These are phyloP conservation scores for Lagenidium sp. DNA, from an alignment of 352 stramenopile species.

Conservation along the genomic window DNA sequence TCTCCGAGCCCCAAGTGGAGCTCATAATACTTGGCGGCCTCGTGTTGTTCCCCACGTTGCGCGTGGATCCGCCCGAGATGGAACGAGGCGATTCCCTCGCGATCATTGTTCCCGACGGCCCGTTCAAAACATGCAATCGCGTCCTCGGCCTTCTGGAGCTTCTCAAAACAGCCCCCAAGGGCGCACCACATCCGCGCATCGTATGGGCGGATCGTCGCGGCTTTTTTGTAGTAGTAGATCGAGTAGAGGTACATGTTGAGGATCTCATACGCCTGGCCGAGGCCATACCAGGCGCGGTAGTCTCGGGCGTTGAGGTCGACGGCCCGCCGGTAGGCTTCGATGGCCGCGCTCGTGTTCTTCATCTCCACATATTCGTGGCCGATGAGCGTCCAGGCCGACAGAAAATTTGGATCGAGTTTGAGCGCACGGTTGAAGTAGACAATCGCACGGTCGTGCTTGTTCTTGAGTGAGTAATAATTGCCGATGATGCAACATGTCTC, in stretches of 20 bases:
- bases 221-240: constrained; percentile 98
- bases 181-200: constrained; percentile 98
- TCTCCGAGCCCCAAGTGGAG: constrained; percentile 48
- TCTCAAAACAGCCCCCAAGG: constrained; percentile 84
- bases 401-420: constrained; percentile 91
- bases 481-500: constrained; percentile 98
- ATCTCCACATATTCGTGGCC: constrained; percentile 99
- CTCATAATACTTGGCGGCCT: constrained; percentile 68
- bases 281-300: constrained; percentile 97
- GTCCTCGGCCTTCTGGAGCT: constrained; percentile 58
- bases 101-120: constrained; percentile 66
- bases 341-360: constrained; percentile 96
- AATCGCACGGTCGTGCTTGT: constrained; percentile 95
- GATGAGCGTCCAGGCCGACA: constrained; percentile 97
- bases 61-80: constrained; percentile 55
- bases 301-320: constrained; percentile 90
- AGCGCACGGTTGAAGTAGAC: constrained; percentile 96
- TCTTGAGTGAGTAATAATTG: constrained; percentile 87
- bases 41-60: constrained; percentile 30
- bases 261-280: constrained; percentile 98
- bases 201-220: constrained; percentile 91
- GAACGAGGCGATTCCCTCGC: constrained; percentile 65
- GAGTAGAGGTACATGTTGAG: constrained; percentile 98
- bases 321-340: constrained; percentile 94
- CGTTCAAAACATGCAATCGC: constrained; percentile 68